A percentile compares a stretch with the other conserved stretches of the same genome.
These are phyloP conservation scores for Exophiala xenobiotica DNA, from an alignment of 2,329 filamentous ascomycete species.

Conservation along the genomic window DNA sequence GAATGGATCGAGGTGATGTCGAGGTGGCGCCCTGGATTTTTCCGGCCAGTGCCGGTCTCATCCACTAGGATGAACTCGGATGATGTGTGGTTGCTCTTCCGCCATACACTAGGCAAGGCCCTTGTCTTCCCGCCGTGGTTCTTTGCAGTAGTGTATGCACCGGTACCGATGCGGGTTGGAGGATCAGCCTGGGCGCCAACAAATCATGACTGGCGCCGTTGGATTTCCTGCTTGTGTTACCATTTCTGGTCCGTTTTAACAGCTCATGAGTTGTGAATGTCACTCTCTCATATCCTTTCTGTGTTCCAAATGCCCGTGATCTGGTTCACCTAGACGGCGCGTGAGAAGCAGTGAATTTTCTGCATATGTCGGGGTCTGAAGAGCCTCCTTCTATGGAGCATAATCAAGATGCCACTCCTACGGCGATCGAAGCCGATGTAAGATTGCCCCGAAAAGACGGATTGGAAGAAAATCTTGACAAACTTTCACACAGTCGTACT, in stretches of 20 bases:
- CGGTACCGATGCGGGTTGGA: not conserved
- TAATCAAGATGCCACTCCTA: not conserved
- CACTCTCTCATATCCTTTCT: no score
- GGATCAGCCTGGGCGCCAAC: not conserved
- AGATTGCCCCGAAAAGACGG: not conserved
- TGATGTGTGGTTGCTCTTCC: no score
- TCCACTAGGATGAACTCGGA: no score
- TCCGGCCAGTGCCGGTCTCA: no score
- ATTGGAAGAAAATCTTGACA: not conserved
- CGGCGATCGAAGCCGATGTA: not conserved
- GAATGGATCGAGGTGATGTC: no score
- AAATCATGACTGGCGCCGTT: not conserved
- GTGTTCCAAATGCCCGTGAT: no score
- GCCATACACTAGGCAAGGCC: not conserved
- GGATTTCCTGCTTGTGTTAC: not conserved
- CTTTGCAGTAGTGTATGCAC: not conserved
- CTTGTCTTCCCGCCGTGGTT: not conserved
- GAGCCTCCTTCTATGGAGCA: not conserved
- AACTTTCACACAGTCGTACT: not conserved
- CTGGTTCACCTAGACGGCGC: no score
- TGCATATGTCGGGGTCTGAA: no score
- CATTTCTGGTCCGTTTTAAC: not conserved
- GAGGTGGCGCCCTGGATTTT: no score
- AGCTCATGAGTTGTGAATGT: no score
- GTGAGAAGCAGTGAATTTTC: no score